Evolutionary conservation across 1,139 yeast species (phyloP).

Genomic region (Saccharomycopsis hybrid): DNA sequence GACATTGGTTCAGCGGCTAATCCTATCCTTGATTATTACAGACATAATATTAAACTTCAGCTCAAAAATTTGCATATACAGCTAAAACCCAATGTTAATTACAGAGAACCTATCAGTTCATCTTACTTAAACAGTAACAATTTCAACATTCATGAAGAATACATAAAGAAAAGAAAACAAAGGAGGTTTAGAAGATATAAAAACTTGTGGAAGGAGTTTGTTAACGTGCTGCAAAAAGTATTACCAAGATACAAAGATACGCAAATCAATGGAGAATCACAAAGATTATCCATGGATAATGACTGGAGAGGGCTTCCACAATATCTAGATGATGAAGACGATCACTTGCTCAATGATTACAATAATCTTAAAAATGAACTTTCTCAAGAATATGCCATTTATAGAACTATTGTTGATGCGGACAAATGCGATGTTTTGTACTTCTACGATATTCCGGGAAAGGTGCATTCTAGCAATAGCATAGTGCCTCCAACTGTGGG

Average conservation of each 20-base stretch:
- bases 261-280: conserved; percentile 19
- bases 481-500: conserved; percentile 31
- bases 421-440: conserved; percentile 47
- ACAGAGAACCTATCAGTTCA: conserved; percentile 26
- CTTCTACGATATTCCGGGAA: conserved; percentile 68
- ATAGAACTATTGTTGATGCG: conserved; percentile 67
- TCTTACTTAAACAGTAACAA: conserved; percentile 11
- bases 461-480: conserved; percentile 35
- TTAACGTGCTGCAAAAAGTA: conserved; percentile 5
- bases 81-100: conserved; percentile 64
- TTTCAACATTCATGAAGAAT: conserved; percentile 17
- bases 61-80: conserved; percentile 49
- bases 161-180: conserved; percentile 8
- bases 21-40: conserved; percentile 48
- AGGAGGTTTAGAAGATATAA: conserved; percentile 11
- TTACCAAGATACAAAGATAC: conserved; percentile 8
- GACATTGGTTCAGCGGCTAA: conserved; percentile 48
- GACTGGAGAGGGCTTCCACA: conserved; percentile 40
- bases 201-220: conserved; percentile 15
- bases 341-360: conserved; percentile 24
- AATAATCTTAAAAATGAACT: conserved; percentile 26
- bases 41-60: conserved; percentile 37
- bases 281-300: conserved; percentile 19
- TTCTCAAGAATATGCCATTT: conserved; percentile 74
- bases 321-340: conserved; percentile 28